A percentile compares a stretch with the other conserved stretches of the same genome.
Evolutionary conservation across 106 monocot species (phyloP).

Genomic region (Iris macrosiphon): DNA sequence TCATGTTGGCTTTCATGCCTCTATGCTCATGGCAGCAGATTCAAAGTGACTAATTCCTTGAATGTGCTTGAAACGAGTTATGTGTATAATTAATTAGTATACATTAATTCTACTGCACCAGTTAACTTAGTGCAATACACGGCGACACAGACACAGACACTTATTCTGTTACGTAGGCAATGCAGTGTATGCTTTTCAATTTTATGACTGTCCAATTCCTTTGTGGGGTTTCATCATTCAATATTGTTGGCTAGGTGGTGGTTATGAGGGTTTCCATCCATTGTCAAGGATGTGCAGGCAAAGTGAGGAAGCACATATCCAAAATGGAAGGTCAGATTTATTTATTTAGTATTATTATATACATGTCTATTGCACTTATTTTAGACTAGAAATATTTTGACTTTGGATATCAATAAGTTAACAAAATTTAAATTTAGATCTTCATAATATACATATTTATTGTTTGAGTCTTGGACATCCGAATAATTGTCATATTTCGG

Average conservation of each 20-base stretch:
- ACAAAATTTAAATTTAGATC: no score
- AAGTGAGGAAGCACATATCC: slow-evolving; percentile 83
- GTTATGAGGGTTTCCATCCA: slow-evolving; percentile 80
- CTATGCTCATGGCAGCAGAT: no score
- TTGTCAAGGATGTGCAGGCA: slow-evolving; percentile 83
- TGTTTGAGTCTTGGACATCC: no score
- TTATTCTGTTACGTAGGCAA: not conserved
- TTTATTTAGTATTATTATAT: no score
- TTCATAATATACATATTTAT: no score
- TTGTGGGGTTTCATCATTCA: no score
- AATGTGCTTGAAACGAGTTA: not conserved
- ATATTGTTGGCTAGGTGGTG: slow-evolving; percentile 81
- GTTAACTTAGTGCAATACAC: not conserved
- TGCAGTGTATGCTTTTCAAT: not conserved
- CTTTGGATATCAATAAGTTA: no score
- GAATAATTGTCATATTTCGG: no score
- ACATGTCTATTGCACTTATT: no score
- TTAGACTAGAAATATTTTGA: no score
- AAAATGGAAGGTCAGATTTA: slow-evolving; percentile 98
- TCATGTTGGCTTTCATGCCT: not conserved
- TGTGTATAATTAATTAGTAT: not conserved
- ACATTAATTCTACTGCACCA: not conserved
- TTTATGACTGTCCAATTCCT: not conserved
- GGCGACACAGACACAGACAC: not conserved
- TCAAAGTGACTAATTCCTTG: no score